Conservation (phyloP, 768 basidiomycete species). For the Goffeauzyma gilvescens region DNA sequence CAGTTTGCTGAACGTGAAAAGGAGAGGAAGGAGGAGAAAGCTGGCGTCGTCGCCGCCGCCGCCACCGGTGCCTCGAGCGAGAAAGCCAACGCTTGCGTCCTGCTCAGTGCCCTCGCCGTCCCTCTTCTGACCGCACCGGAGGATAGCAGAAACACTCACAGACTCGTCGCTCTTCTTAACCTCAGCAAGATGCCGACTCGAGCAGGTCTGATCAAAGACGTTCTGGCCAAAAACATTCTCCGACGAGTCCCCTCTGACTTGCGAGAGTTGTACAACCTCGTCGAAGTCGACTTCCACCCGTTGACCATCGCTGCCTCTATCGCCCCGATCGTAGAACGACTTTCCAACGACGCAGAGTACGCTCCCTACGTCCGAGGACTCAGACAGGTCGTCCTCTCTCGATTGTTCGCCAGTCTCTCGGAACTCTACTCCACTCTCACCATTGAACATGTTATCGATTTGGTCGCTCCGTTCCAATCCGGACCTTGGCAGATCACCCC, state of each 20-base stretch:
- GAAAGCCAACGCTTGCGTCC: slow-evolving; percentile 70
- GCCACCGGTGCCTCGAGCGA: slow-evolving; percentile 39
- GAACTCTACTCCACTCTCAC: slow-evolving; percentile 80
- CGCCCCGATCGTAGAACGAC: slow-evolving; percentile 49
- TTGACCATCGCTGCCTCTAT: slow-evolving; percentile 60
- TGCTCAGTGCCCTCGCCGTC: slow-evolving; percentile 80
- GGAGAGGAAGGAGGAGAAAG: not conserved
- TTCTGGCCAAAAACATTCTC: slow-evolving; percentile 66
- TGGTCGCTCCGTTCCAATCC: slow-evolving; percentile 53
- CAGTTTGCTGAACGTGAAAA: slow-evolving; percentile 33
- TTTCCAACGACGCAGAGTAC: slow-evolving; percentile 41
- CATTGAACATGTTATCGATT: slow-evolving; percentile 52
- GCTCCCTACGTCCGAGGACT: slow-evolving; percentile 73
- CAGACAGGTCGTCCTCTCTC: slow-evolving; percentile 73
- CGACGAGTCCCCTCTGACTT: slow-evolving; percentile 51
- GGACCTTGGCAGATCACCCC: slow-evolving; percentile 40
- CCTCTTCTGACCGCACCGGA: slow-evolving; percentile 43
- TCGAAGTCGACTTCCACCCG: slow-evolving; percentile 86
- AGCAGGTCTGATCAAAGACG: slow-evolving; percentile 65
- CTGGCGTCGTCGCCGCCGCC: slow-evolving; percentile 23
- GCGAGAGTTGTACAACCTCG: slow-evolving; percentile 61
- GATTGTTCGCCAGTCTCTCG: slow-evolving; percentile 72
- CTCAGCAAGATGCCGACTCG: slow-evolving; percentile 68
- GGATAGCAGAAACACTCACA: slow-evolving; percentile 43
- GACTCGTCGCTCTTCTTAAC: slow-evolving; percentile 68